Percentiles rank a stretch among this genome's conserved stretches.
phyloP scores from a whole-genome alignment of 176 grass and related monocot genomes.

The Carex scoparia region DNA sequence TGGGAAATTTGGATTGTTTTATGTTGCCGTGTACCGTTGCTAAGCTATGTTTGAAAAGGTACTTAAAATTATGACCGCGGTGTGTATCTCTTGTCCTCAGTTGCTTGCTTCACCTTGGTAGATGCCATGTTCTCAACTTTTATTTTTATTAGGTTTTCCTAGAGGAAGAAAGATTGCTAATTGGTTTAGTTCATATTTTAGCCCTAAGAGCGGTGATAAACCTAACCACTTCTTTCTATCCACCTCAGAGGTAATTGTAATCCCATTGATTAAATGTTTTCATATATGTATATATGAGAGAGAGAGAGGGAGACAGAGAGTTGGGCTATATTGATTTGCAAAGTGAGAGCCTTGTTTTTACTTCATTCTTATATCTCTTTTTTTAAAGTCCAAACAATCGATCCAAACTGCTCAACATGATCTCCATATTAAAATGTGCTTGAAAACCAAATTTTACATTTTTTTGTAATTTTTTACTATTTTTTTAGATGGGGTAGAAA shows the following conservation, averaged over 20 bases:
- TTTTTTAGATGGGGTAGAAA: no score
- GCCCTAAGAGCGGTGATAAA: slow-evolving; percentile 26
- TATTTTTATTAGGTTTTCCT: slow-evolving; percentile 10
- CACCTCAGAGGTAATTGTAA: slow-evolving; percentile 20
- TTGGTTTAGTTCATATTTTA: slow-evolving; percentile 32
- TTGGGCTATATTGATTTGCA: no score
- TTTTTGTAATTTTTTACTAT: no score
- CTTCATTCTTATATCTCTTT: no score
- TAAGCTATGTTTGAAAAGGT: background rate
- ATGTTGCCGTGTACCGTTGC: background rate
- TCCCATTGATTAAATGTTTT: background rate
- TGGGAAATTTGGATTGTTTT: background rate
- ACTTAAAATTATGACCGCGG: background rate
- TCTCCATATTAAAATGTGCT: no score
- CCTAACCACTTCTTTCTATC: background rate
- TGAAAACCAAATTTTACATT: no score
- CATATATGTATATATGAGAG: background rate
- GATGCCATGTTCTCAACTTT: background rate
- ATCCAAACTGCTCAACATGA: no score
- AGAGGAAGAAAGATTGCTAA: slow-evolving; percentile 22
- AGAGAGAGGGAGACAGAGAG: no score
- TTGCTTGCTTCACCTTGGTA: background rate
- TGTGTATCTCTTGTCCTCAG: background rate
- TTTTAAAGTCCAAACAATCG: no score
- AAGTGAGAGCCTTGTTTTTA: no score